Evolutionary conservation across 2,329 filamentous ascomycete species (phyloP), one percentile per base, ranked within the genome.

Genomic region (Colletotrichum sansevieriae): DNA sequence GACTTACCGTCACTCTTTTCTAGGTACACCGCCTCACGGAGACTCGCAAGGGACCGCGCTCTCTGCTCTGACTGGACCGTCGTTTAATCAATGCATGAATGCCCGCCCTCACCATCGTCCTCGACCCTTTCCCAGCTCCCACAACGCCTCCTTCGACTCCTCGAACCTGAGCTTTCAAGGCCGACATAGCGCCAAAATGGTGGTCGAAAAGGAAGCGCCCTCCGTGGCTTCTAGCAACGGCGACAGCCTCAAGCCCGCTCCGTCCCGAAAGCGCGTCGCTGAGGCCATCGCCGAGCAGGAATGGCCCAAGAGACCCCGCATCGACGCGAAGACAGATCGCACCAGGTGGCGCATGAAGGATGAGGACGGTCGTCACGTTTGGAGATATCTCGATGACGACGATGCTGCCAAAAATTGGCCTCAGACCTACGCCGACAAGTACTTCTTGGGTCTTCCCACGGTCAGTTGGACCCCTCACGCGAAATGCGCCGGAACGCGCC

Each of bases 381-480:
- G 96, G 96, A 92, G 96, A 75, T 99, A 98, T 77, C 83, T 99
- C 3, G 88, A 88, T 10, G 91, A 96, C 62, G 86, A 90, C 25
- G 85, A 93, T 68, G 90, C 92, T 63, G 81, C 85, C 8, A 84
- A 92, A 73, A 82, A 88, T 65, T 98, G 95, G 95, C 94, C 95
- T 5, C 95, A 98, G 81, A 92, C 88, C 25, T 85, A 84, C 64
- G 93, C 94, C n/a, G 97, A 99, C 77, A 97, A 94, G 79, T 97
- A 94, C 78, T 93, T 90, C 75, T 78, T 99, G 18, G 93, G 93
- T 18, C 81, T 98, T 54, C 89, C 93, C 63, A 88, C 91, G 71
- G 95, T 98, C 83, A 71, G 76, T 70, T 72, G 60, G 52, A 33
- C 10, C 29, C 15, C 15, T 49, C 29, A 49, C 41, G 35, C 46